Conservation (phyloP, 768 basidiomycete species). For the Cystofilobasidium capitatum region DNA sequence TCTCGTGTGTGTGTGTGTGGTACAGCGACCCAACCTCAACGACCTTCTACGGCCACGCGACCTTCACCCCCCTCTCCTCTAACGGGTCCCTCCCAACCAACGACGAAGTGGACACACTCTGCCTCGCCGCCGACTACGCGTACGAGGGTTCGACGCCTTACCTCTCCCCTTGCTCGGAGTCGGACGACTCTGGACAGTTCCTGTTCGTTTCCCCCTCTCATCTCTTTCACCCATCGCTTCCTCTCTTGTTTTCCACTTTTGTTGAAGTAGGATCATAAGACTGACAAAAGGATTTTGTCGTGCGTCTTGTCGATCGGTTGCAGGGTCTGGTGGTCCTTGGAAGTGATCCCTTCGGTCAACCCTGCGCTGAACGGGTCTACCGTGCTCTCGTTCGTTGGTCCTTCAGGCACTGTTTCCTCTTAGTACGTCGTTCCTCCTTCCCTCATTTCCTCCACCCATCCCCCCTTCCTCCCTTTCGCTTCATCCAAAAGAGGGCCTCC, state of each 20-base stretch:
- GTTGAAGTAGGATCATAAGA: too few relatives aligned
- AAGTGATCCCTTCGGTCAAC: neutral
- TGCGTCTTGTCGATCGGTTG: too few relatives aligned
- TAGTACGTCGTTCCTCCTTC: neutral
- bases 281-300: too few relatives aligned
- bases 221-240: too few relatives aligned
- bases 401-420: neutral
- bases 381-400: neutral
- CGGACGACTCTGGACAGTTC: neutral
- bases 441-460: neutral
- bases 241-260: too few relatives aligned
- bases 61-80: neutral
- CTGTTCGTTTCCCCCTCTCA: too few relatives aligned
- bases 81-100: neutral
- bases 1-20: too few relatives aligned
- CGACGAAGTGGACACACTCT: neutral
- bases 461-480: too few relatives aligned
- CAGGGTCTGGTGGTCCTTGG: neutral
- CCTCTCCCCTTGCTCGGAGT: neutral
- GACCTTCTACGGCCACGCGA: neutral
- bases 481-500: too few relatives aligned
- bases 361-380: neutral
- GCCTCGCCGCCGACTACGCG: neutral
- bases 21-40: too few relatives aligned
- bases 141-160: neutral